phyloP scores from a whole-genome alignment of 495 filamentous ascomycete genomes.

The Rhypophila decipiens region DNA sequence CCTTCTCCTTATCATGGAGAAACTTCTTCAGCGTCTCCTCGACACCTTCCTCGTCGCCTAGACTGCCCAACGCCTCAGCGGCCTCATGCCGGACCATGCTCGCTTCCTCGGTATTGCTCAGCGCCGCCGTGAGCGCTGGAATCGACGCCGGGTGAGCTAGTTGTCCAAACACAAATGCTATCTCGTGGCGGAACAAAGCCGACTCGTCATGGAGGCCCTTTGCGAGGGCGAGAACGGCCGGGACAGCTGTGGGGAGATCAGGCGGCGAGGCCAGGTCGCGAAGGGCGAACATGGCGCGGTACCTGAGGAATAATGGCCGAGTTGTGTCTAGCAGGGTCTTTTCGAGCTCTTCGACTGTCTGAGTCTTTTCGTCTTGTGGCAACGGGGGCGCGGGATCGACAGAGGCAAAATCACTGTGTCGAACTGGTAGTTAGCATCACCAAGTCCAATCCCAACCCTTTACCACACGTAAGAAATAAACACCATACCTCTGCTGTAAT shows the following conservation, averaged over 20 bases:
- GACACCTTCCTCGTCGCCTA: conserved; percentile 90
- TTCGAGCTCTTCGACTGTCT: conserved; percentile 69
- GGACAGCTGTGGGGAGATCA: conserved; percentile 77
- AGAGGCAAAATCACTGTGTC: conserved; percentile 76
- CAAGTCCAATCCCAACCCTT: too few species aligned
- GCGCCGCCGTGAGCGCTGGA: conserved; percentile 70
- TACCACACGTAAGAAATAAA: too few species aligned
- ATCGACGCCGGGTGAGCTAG: conserved; percentile 94
- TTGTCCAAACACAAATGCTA: conserved; percentile 97
- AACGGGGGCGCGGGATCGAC: conserved; percentile 94
- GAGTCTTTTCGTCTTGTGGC: conserved; percentile 51
- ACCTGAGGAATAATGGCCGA: conserved; percentile 80
- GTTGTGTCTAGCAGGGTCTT: conserved; percentile 69
- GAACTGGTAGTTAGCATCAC: too few species aligned
- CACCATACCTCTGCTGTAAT: conserved; percentile 67
- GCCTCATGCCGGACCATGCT: conserved; percentile 98
- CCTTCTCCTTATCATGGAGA: conserved; percentile 80
- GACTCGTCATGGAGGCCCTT: conserved; percentile 79
- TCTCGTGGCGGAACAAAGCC: conserved; percentile 94
- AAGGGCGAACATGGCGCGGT: conserved; percentile 96
- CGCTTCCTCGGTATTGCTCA: conserved; percentile 72
- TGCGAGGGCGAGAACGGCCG: conserved; percentile 78
- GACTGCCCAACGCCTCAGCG: conserved; percentile 91
- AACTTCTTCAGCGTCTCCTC: conserved; percentile 78
- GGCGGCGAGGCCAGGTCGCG: conserved; percentile 89